Percentiles rank a stretch among this genome's conserved stretches.
These are phyloP conservation scores for Nakazawaea siamensis DNA, from an alignment of 805 yeast species.

Conservation along the genomic window DNA sequence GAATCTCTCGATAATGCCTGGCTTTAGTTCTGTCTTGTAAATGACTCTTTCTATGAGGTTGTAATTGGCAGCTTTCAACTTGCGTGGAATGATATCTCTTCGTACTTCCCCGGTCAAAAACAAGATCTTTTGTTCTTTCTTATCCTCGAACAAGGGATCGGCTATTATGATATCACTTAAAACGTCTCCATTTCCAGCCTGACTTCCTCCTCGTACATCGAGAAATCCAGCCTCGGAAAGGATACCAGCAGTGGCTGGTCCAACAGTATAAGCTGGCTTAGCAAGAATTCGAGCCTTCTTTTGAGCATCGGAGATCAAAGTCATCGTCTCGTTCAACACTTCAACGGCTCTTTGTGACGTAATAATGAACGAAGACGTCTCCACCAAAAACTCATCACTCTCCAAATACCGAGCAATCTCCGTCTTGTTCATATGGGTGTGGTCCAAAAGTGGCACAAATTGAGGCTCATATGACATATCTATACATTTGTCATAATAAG, in stretches of 20 bases:
- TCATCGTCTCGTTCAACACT: slow-evolving; percentile 44
- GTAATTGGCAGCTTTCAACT: slow-evolving; percentile 34
- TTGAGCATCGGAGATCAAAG: slow-evolving; percentile 12
- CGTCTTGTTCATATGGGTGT: slow-evolving; percentile 42
- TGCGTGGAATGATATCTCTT: slow-evolving; percentile 71
- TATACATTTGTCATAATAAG: slow-evolving; percentile 41
- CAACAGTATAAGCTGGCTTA: slow-evolving; percentile 76
- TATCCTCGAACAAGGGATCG: slow-evolving; percentile 18
- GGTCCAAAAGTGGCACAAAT: slow-evolving; percentile 72
- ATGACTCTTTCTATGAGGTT: slow-evolving; percentile 52
- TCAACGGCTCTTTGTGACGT: slow-evolving; percentile 94
- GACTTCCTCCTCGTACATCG: slow-evolving; percentile 60
- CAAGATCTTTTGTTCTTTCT: slow-evolving; percentile 21
- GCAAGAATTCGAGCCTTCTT: slow-evolving; percentile 22
- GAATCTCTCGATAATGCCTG: slow-evolving; percentile 36
- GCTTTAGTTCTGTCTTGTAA: slow-evolving; percentile 54
- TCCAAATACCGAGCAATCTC: slow-evolving; percentile 36
- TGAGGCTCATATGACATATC: slow-evolving; percentile 29
- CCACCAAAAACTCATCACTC: slow-evolving; percentile 30
- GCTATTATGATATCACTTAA: slow-evolving; percentile 55
- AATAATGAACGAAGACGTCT: slow-evolving; percentile 51
- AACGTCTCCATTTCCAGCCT: slow-evolving; percentile 75
- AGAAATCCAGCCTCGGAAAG: slow-evolving; percentile 54
- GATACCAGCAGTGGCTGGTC: slow-evolving; percentile 74
- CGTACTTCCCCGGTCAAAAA: slow-evolving; percentile 85